phyloP scores from a whole-genome alignment of 371 early-diverging fungal species.

The Batrachochytrium dendrobatidis region DNA sequence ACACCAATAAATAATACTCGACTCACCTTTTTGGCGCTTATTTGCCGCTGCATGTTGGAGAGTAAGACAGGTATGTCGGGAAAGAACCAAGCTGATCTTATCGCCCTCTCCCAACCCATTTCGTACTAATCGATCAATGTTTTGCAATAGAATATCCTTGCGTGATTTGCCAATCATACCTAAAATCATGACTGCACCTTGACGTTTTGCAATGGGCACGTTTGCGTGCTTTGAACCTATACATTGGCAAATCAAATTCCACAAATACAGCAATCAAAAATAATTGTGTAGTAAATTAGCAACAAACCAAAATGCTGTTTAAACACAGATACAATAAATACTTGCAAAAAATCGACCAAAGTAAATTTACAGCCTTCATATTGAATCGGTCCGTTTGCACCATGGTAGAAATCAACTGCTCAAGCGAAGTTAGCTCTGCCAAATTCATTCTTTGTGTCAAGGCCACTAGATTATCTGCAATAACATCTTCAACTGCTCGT shows the following conservation, averaged over 20 bases:
- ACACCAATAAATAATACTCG: not conserved
- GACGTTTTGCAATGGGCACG: conserved; percentile 64
- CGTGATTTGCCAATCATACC: conserved; percentile 85
- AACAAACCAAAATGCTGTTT: not conserved
- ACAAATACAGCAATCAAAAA: too few species aligned
- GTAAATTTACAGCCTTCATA: conserved; percentile 59
- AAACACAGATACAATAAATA: not conserved
- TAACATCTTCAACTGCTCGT: conserved; percentile 11
- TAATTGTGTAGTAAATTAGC: not conserved
- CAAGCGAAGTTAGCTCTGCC: conserved; percentile 89
- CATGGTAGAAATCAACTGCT: conserved; percentile 74
- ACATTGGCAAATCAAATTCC: too few species aligned
- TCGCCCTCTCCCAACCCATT: conserved; percentile 74
- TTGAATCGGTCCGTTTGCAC: conserved; percentile 54
- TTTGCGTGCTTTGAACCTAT: conserved; percentile 55
- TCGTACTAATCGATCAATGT: conserved; percentile 69
- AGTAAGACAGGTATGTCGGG: conserved; percentile 84
- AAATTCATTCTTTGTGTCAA: conserved; percentile 76
- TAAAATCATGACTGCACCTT: conserved; percentile 86
- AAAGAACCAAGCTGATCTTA: conserved; percentile 63
- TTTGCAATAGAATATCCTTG: conserved; percentile 63
- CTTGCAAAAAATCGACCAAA: conserved; percentile 78
- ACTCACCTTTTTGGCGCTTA: conserved; percentile 47
- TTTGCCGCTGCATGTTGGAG: conserved; percentile 51
- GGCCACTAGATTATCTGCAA: conserved; percentile 28